phyloP scores from a whole-genome alignment of 2,329 filamentous ascomycete species.

The Corynespora cassiicola region DNA sequence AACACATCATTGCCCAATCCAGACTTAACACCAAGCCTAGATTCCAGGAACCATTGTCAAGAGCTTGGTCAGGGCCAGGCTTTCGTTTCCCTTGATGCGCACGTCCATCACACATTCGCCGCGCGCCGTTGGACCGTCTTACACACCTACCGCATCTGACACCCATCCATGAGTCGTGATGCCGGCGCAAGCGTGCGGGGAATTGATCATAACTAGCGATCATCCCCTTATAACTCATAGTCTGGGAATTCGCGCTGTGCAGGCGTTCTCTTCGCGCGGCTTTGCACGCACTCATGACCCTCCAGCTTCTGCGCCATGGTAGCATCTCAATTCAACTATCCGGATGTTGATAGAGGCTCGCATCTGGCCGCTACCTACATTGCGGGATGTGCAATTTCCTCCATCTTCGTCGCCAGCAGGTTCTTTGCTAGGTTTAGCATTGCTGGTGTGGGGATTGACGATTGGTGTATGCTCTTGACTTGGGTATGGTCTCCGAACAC shows the following conservation, averaged over 20 bases:
- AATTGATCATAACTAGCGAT: slow-evolving; percentile 1
- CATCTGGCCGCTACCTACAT: slow-evolving; percentile 23
- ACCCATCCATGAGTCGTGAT: slow-evolving; percentile 4
- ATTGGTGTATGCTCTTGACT: slow-evolving; percentile 26
- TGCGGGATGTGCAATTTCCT: slow-evolving; percentile 18
- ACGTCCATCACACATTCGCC: slow-evolving; percentile 2
- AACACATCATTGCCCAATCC: slow-evolving; percentile 3
- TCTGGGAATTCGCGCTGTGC: slow-evolving; percentile 1
- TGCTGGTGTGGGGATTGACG: slow-evolving; percentile 24
- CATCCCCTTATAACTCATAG: slow-evolving; percentile 7
- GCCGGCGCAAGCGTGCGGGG: slow-evolving; percentile 4
- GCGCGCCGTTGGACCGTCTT: not conserved
- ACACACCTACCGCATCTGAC: not conserved
- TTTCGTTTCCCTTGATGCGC: slow-evolving; percentile 1
- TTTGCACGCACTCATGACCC: not conserved
- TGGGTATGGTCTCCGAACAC: slow-evolving; percentile 15
- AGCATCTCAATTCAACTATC: slow-evolving; percentile 1
- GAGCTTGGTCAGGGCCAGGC: too few relatives aligned
- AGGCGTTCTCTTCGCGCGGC: slow-evolving; percentile 2
- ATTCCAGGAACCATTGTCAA: slow-evolving; percentile 4
- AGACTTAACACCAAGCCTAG: slow-evolving; percentile 3
- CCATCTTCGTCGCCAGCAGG: slow-evolving; percentile 22
- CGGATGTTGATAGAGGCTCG: slow-evolving; percentile 19
- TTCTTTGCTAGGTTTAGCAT: slow-evolving; percentile 25
- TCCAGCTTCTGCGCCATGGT: slow-evolving; percentile 7